A percentile compares a stretch with the other conserved stretches of the same genome.
These are phyloP conservation scores for Camellia granthamiana DNA, from an alignment of 148 eudicot genomes.

Conservation along the genomic window DNA sequence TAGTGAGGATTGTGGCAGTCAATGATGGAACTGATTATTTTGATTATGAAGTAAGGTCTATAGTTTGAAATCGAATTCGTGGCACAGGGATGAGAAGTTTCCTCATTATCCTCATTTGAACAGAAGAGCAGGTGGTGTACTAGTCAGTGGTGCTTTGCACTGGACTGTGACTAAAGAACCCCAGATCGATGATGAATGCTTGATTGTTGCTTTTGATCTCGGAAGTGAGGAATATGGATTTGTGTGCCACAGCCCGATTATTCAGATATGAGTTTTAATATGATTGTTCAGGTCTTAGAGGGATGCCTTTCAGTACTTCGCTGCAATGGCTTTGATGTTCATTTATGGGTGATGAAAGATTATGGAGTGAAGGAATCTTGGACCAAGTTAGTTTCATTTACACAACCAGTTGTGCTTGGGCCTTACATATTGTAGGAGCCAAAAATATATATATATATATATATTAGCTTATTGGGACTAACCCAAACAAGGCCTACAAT, in stretches of 20 bases:
- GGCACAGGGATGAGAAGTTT: constrained; percentile 37
- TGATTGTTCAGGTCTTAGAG: constrained; percentile 21
- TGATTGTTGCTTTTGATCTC: constrained; percentile 40
- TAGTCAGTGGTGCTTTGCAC: constrained; percentile 40
- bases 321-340: constrained; percentile 17
- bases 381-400: constrained; percentile 35
- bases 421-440: no score
- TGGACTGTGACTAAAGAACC: constrained; percentile 32
- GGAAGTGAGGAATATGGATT: constrained; percentile 24
- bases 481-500: no score
- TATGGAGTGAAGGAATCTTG: constrained; percentile 46
- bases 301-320: constrained; percentile 27
- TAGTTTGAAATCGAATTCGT: constrained; percentile 36
- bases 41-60: constrained; percentile 43
- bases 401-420: constrained; percentile 1
- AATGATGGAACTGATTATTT: background rate
- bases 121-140: constrained; percentile 16
- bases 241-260: constrained; percentile 30
- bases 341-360: constrained; percentile 51
- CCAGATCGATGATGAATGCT: background rate
- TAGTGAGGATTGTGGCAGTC: constrained; percentile 42
- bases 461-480: no score
- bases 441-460: no score
- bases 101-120: constrained; percentile 24
- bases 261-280: background rate